Conservation (phyloP, 257 asterid genomes). For the Plectranthus barbatus region DNA sequence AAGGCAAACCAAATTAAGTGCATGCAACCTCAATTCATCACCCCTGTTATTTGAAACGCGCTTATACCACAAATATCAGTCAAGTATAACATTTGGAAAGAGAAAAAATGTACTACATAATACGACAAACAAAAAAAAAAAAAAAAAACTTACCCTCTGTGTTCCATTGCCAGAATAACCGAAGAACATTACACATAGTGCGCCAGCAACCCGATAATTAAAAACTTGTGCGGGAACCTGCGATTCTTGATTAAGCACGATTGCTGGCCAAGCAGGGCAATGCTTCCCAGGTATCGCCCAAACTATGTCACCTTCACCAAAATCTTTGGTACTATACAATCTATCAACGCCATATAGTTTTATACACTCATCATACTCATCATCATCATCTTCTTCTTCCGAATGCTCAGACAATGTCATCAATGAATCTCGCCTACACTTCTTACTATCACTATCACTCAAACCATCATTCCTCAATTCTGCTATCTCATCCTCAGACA, state of each 20-base stretch:
- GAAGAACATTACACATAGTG: constrained; percentile 92
- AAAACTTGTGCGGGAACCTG: constrained; percentile 84
- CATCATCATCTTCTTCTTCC: constrained; percentile 34
- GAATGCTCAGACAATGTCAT: constrained; percentile 31
- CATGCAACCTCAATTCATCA: background rate
- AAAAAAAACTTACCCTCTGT: constrained; percentile 60
- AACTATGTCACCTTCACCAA: constrained; percentile 70
- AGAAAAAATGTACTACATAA: too few species aligned
- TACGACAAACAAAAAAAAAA: background rate
- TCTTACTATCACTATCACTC: constrained; percentile 20
- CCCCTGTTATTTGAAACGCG: too few species aligned
- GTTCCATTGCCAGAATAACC: constrained; percentile 97
- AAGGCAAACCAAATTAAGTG: constrained; percentile 21
- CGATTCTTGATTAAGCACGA: constrained; percentile 70
- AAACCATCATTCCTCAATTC: constrained; percentile 39
- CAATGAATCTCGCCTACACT: constrained; percentile 35
- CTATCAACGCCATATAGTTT: constrained; percentile 46
- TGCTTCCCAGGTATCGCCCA: constrained; percentile 88
- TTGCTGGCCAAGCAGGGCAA: constrained; percentile 96
- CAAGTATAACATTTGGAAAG: constrained; percentile 12
- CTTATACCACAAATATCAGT: too few species aligned
- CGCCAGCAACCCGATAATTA: constrained; percentile 48
- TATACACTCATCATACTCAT: constrained; percentile 46
- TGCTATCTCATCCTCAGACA: constrained; percentile 50
- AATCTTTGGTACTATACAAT: constrained; percentile 43